A percentile compares a stretch with the other conserved stretches of the same genome.
phyloP scores from a whole-genome alignment of 371 early-diverging fungal genomes.

The Mucor lusitanicus region DNA sequence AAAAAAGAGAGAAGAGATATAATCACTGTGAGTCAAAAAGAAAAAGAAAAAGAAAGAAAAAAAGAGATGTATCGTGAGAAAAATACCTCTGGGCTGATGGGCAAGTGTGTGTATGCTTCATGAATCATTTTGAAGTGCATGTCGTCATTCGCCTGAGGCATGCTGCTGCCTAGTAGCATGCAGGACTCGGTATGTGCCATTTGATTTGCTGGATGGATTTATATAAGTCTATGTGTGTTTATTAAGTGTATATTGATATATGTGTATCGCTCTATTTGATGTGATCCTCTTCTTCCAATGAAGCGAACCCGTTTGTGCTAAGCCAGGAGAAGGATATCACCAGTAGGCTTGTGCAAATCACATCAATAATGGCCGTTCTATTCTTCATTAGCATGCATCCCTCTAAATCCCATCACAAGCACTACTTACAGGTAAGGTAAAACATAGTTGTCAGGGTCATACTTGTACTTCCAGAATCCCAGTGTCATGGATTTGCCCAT shows the following conservation, averaged over 20 bases:
- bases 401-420: constrained; percentile 17
- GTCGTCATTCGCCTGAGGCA: no score
- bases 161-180: no score
- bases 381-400: constrained; percentile 4
- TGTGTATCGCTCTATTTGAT: not conserved
- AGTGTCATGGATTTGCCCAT: constrained; percentile 63
- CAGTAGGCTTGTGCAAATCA: constrained; percentile 58
- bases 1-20: not conserved
- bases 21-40: not conserved
- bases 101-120: not conserved
- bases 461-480: constrained; percentile 67
- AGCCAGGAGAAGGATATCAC: constrained; percentile 52
- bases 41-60: not conserved
- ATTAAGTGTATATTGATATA: not conserved
- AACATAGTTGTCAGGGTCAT: constrained; percentile 87
- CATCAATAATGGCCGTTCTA: constrained; percentile 66
- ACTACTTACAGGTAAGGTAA: constrained; percentile 70
- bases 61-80: constrained; percentile 5
- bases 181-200: no score
- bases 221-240: not conserved
- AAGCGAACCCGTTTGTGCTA: constrained; percentile 17
- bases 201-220: no score
- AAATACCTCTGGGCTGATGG: not conserved
- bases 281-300: constrained; percentile 6
- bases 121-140: not conserved